These are phyloP conservation scores for Mrakia frigida DNA, from an alignment of 768 basidiomycete species.

Conservation along the genomic window DNA sequence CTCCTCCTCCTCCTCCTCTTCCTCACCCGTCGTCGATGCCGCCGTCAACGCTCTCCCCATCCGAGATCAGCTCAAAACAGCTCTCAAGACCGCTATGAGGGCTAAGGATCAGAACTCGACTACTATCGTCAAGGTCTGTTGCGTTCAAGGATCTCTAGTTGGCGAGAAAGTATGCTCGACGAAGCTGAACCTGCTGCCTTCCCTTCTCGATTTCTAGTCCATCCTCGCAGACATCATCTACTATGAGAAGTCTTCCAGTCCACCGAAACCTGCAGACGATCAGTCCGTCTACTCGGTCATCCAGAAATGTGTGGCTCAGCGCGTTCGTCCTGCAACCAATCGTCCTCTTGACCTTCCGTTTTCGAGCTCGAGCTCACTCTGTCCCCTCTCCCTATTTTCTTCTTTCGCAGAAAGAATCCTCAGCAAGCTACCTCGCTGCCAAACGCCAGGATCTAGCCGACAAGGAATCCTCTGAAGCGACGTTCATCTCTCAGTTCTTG, in stretches of 20 bases:
- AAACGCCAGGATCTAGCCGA: slow-evolving; percentile 28
- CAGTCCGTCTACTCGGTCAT: slow-evolving; percentile 23
- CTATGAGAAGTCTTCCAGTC: slow-evolving; percentile 23
- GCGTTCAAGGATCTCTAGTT: too few relatives aligned
- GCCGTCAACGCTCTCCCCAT: slow-evolving; percentile 14
- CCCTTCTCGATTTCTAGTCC: not conserved
- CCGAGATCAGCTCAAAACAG: slow-evolving; percentile 28
- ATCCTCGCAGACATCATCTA: slow-evolving; percentile 29
- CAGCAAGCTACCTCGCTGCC: slow-evolving; percentile 17
- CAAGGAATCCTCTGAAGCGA: slow-evolving; percentile 27
- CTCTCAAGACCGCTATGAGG: slow-evolving; percentile 32
- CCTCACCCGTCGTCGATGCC: slow-evolving; percentile 5
- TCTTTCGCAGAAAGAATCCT: slow-evolving; percentile 19
- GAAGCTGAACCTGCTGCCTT: not conserved
- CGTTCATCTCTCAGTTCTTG: slow-evolving; percentile 28
- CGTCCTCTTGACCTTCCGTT: not conserved
- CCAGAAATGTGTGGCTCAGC: slow-evolving; percentile 25
- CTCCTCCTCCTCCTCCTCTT: not conserved
- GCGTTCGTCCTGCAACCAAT: slow-evolving; percentile 29
- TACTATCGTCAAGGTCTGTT: slow-evolving; percentile 23
- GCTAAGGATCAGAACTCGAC: slow-evolving; percentile 9
- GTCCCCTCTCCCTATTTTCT: not conserved
- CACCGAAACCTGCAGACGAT: slow-evolving; percentile 21
- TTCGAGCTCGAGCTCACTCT: not conserved
- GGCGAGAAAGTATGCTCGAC: not conserved